Evolutionary conservation across 2,329 filamentous ascomycete genomes (phyloP).

Genomic region (Chaetomiaceae sp.): DNA sequence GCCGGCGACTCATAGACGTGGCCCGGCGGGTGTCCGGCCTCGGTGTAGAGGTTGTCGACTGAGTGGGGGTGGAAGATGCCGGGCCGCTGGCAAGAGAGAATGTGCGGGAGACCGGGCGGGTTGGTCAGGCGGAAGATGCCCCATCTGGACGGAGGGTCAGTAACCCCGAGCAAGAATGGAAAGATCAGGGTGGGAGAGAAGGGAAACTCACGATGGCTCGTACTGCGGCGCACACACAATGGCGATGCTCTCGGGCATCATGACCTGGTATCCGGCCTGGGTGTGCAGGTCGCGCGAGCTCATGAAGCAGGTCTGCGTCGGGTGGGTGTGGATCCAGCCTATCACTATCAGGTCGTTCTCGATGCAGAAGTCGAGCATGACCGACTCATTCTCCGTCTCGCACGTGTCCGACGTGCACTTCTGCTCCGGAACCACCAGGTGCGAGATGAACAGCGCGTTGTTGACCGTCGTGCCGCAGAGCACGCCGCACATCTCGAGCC

Average conservation of each 20-base stretch:
- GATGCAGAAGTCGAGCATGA: conserved; percentile 85
- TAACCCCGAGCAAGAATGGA: not conserved
- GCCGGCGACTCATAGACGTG: conserved; percentile 65
- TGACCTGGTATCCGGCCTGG: conserved; percentile 88
- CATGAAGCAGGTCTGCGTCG: conserved; percentile 96
- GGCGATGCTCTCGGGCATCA: conserved; percentile 93
- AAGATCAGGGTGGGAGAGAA: not conserved
- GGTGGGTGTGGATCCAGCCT: conserved; percentile 98
- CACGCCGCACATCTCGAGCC: conserved; percentile 92
- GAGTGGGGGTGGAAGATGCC: conserved; percentile 77
- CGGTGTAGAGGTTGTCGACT: conserved; percentile 67
- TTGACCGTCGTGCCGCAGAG: conserved; percentile 85
- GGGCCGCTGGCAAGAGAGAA: conserved; percentile 69
- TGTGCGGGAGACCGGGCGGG: conserved; percentile 80
- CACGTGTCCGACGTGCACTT: conserved; percentile 87
- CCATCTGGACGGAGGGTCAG: conserved; percentile 49
- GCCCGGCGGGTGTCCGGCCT: conserved; percentile 58
- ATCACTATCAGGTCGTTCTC: conserved; percentile 75
- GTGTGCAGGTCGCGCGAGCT: conserved; percentile 91
- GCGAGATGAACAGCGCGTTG: conserved; percentile 87
- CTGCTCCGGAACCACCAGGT: conserved; percentile 86
- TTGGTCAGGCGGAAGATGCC: conserved; percentile 91
- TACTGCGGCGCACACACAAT: conserved; percentile 91
- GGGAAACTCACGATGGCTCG: conserved; percentile 58
- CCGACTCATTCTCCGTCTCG: conserved; percentile 81